These are phyloP conservation scores for Pestalotiopsis sp. DNA, from an alignment of 2,329 filamentous ascomycete species.

Conservation along the genomic window DNA sequence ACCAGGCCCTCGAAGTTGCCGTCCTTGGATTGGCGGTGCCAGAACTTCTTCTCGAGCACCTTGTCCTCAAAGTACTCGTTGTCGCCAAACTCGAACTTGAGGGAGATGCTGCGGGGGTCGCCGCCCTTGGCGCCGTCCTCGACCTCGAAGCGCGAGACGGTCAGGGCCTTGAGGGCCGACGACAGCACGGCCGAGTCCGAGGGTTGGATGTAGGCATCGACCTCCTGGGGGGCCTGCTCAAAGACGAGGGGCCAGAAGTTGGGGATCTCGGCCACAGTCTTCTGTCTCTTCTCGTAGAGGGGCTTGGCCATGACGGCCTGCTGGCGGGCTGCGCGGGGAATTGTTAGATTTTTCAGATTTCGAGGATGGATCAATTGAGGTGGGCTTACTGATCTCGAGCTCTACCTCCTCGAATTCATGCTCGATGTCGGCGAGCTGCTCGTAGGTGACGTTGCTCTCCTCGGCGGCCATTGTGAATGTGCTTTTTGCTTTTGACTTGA, in stretches of 20 bases:
- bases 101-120: conserved; percentile 77
- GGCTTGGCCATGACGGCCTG: conserved; percentile 68
- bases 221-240: conserved; percentile 80
- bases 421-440: conserved; percentile 79
- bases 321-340: conserved; percentile 61
- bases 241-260: conserved; percentile 96
- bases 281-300: conserved; percentile 76
- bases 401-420: conserved; percentile 83
- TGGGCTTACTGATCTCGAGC: conserved; percentile 73
- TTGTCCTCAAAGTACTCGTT: conserved; percentile 83
- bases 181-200: conserved; percentile 75
- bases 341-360: conserved; percentile 13
- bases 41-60: conserved; percentile 88
- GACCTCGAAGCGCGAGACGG: conserved; percentile 81
- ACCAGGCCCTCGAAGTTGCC: conserved; percentile 73
- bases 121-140: conserved; percentile 56
- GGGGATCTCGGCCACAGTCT: conserved; percentile 70
- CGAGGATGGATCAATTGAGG: background rate
- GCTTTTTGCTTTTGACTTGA: background rate
- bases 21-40: conserved; percentile 71
- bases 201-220: conserved; percentile 87
- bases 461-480: conserved; percentile 4
- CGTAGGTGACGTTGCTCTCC: conserved; percentile 56
- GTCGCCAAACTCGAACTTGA: conserved; percentile 76
- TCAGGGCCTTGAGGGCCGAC: conserved; percentile 66